These are phyloP conservation scores for Athelia psychrophila DNA, from an alignment of 1,284 basidiomycete genomes.

Conservation along the genomic window DNA sequence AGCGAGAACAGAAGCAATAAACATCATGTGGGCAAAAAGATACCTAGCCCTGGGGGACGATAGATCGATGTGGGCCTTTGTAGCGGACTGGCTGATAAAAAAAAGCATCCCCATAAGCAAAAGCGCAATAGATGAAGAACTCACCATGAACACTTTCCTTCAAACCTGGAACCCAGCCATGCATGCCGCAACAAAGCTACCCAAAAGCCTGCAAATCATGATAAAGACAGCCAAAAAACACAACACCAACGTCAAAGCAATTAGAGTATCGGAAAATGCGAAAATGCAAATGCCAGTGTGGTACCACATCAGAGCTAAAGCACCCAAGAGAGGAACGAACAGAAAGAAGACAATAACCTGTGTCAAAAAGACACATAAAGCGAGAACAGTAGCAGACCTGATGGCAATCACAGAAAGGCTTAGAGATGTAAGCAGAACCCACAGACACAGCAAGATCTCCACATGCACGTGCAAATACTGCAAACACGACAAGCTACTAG, in stretches of 20 bases:
- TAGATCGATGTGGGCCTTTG: not conserved
- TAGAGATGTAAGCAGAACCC: no score
- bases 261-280: not conserved
- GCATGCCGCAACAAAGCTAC: not conserved
- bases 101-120: not conserved
- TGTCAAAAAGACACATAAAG: not conserved
- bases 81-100: constrained; percentile 1
- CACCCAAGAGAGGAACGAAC: not conserved
- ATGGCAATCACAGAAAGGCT: not conserved
- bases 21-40: not conserved
- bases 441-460: not conserved
- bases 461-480: not conserved
- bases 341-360: not conserved
- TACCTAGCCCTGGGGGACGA: not conserved
- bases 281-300: constrained; percentile 1
- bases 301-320: not conserved
- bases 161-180: not conserved
- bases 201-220: not conserved
- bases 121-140: not conserved
- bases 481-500: not conserved
- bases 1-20: not conserved
- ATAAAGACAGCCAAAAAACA: not conserved
- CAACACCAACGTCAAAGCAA: not conserved
- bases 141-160: not conserved
- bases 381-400: not conserved